phyloP scores from a whole-genome alignment of 1,284 basidiomycete genomes.

The Ceratobasidium sp. region DNA sequence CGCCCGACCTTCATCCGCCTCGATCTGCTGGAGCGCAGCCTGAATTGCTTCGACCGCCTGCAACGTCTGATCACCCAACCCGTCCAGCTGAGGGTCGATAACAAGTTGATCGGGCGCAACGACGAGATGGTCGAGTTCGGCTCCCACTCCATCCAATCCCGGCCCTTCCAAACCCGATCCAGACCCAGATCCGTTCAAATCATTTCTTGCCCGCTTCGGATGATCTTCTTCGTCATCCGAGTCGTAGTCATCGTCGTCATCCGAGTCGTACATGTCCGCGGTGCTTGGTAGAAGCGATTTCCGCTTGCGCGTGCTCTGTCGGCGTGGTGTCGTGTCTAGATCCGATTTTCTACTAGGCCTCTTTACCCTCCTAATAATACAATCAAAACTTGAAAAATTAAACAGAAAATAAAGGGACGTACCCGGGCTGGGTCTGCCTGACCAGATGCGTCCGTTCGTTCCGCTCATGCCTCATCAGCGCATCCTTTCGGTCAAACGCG shows the following conservation, averaged over 20 bases:
- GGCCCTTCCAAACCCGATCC: neutral
- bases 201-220: neutral
- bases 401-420: neutral
- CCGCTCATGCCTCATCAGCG: slow-evolving; percentile 33
- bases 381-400: neutral
- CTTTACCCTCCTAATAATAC: neutral
- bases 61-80: neutral
- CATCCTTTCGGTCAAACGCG: slow-evolving; percentile 34
- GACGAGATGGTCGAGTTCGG: neutral
- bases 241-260: neutral
- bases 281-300: slow-evolving; percentile 4
- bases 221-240: neutral
- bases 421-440: slow-evolving; percentile 23
- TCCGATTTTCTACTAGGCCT: too few relatives aligned
- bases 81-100: slow-evolving; percentile 16
- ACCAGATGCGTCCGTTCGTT: slow-evolving; percentile 35
- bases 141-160: neutral
- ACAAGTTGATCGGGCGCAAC: neutral
- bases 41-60: slow-evolving; percentile 31
- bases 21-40: slow-evolving; percentile 34
- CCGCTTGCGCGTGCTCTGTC: slow-evolving; percentile 1
- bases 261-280: neutral
- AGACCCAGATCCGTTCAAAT: neutral
- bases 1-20: slow-evolving; percentile 27
- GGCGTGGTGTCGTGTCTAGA: neutral